phyloP scores from a whole-genome alignment of 495 filamentous ascomycete genomes.

The Cudoniella acicularis region DNA sequence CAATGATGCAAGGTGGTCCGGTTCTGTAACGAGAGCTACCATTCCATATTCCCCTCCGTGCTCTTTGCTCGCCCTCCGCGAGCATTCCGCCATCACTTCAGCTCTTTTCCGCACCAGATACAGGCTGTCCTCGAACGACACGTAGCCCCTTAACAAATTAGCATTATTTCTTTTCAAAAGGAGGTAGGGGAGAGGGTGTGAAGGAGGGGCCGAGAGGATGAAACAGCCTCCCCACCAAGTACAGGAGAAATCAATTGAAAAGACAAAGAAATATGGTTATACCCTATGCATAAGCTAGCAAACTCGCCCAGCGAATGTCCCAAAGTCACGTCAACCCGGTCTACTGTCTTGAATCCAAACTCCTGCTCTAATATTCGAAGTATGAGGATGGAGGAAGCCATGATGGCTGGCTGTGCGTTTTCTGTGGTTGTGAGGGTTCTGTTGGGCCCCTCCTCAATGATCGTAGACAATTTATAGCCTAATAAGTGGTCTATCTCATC shows the following conservation, averaged over 20 bases:
- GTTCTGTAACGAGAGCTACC: constrained; percentile 87
- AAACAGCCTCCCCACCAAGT: no score
- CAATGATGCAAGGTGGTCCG: constrained; percentile 61
- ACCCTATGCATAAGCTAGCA: constrained; percentile 81
- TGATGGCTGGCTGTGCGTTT: constrained; percentile 92
- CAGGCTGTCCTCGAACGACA: constrained; percentile 73
- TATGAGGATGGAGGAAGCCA: constrained; percentile 89
- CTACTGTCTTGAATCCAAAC: constrained; percentile 67
- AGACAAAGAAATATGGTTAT: no score
- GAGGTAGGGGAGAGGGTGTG: no score
- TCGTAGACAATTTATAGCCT: constrained; percentile 62
- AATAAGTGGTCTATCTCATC: constrained; percentile 80
- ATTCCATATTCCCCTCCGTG: constrained; percentile 83
- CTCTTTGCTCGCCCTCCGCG: constrained; percentile 53
- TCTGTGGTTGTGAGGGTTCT: constrained; percentile 72
- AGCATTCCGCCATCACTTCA: constrained; percentile 79
- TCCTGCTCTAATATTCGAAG: constrained; percentile 83
- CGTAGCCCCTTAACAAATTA: no score
- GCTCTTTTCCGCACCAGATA: constrained; percentile 74
- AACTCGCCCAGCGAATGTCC: constrained; percentile 97
- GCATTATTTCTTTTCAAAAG: no score
- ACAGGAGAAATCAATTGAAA: no score
- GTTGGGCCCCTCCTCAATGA: constrained; percentile 78
- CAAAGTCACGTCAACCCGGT: constrained; percentile 73
- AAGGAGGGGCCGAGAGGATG: no score